Evolutionary conservation across 495 filamentous ascomycete species (phyloP).

Genomic region (Hyphodiscus hymeniophilus): DNA sequence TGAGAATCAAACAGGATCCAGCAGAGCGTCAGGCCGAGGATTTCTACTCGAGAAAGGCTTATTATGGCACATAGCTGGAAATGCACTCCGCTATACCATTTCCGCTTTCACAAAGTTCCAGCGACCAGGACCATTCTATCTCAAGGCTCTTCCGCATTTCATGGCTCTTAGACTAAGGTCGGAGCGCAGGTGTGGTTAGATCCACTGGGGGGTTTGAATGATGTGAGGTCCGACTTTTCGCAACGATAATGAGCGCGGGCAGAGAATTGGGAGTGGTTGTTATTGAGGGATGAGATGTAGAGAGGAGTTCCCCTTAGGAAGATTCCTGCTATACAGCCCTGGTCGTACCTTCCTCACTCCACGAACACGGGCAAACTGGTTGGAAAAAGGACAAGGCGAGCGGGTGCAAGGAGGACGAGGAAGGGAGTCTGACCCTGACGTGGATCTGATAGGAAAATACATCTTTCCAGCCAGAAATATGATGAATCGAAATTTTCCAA

Average conservation of each 20-base stretch:
- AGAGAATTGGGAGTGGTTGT: conserved; percentile 35
- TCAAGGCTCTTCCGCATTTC: conserved; percentile 37
- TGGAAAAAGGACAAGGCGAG: too few relatives aligned
- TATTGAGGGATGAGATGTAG: too few relatives aligned
- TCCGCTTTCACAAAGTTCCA: conserved; percentile 36
- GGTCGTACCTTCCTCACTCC: too few relatives aligned
- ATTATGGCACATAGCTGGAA: conserved; percentile 44
- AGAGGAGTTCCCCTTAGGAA: too few relatives aligned
- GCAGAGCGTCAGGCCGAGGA: conserved; percentile 42
- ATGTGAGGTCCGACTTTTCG: conserved; percentile 34
- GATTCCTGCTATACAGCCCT: too few relatives aligned
- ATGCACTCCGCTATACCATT: conserved; percentile 39
- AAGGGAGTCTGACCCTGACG: too few relatives aligned
- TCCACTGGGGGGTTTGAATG: conserved; percentile 30
- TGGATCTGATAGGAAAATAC: too few relatives aligned
- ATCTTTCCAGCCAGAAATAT: too few relatives aligned
- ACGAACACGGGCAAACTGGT: too few relatives aligned
- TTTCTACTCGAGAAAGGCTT: conserved; percentile 47
- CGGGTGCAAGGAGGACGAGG: too few relatives aligned
- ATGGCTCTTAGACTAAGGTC: conserved; percentile 34
- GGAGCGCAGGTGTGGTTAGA: conserved; percentile 32
- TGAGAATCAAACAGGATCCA: conserved; percentile 34
- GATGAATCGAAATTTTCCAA: too few relatives aligned
- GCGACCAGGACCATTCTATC: conserved; percentile 18
- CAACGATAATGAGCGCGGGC: conserved; percentile 33